Evolutionary conservation across 352 stramenopile genomes (phyloP), one percentile per base, ranked within the genome.

Genomic region (Globisporangium recalcitrans): DNA sequence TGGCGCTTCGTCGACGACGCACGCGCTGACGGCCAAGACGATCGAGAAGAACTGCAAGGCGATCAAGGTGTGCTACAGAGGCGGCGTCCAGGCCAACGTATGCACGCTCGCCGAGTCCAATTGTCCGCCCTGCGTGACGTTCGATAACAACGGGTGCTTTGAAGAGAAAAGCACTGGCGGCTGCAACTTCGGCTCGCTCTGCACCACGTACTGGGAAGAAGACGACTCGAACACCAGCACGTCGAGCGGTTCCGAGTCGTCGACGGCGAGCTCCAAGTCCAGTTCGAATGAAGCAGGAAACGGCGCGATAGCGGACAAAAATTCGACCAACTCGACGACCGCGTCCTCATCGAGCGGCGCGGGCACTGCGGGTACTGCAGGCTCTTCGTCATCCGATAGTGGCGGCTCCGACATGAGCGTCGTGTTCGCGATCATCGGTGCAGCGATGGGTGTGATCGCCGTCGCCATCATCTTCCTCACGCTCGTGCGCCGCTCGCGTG

Each of bases 391-490:
- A 9, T 70, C 57, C 13, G 49, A 53, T 6, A 32, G 55, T 34
- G 42, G 60, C 31, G 71, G 77, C 13, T 84, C 69, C 0, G 78
- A 89, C 64, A 85, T 89, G 79, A 89, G 74, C 46, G 76, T 88
- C 56, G 75, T 91, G 36, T 91, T 91, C 34, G 82, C 74, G 13
- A 91, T 91, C 55, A 86, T 91, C 40, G 82, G 82, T 13, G 82
- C 79, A 14, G 80, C 82, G 1, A 91, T 91, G 40, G 82, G 82
- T 49, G 79, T 91, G n/a, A 89, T 91, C 63, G 82, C 82, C 11
- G 82, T 91, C 10, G 82, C 75, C 19, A 73, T 91, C 3, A 91
- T 91, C 47, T 91, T 91, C 67, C 68, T 91, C 46, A 86, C 78
- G 42, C 77, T 91, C 22, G 82, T 91, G 62, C 82, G 82, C 49